A percentile compares a stretch with the other conserved stretches of the same genome.
Evolutionary conservation across 345 rosid species (phyloP).

Genomic region (rapeseed (Brassica napus)): Da-Ae NC_063434.1:13112501-13113000

Average conservation of each 20-base stretch:
- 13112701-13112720: background rate
- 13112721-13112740: background rate
- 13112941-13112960: no score
- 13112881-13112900: no score
- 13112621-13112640: conserved; percentile 3
- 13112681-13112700: background rate
- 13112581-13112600: background rate
- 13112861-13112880: background rate
- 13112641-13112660: conserved; percentile 1
- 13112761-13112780: background rate
- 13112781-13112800: background rate
- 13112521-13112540: no score
- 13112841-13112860: background rate
- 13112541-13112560: no score
- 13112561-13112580: no score
- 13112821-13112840: background rate
- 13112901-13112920: no score
- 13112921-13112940: no score
- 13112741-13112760: conserved; percentile 3
- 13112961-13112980: no score
- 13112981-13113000: no score
- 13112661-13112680: background rate
- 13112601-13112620: conserved; percentile 11
- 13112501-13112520: no score
- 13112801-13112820: background rate